A percentile compares a stretch with the other conserved stretches of the same genome.
Conservation (phyloP, 345 rosid genomes). For the Salix udensis region DNA sequence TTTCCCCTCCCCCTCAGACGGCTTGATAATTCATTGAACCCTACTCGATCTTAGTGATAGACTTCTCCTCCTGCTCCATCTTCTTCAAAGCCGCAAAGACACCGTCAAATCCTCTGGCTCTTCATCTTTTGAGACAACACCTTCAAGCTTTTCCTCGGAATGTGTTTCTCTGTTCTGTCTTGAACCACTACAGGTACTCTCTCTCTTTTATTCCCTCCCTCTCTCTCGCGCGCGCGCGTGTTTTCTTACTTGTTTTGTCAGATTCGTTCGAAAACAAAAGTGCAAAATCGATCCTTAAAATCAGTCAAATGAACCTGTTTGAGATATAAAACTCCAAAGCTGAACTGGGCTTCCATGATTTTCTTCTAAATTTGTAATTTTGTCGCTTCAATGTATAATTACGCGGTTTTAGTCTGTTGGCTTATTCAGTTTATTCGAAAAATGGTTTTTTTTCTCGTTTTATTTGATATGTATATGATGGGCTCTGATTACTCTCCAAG, state of each 20-base stretch:
- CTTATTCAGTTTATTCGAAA: background rate
- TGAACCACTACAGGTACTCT: slow-evolving; percentile 1
- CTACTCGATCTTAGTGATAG: background rate
- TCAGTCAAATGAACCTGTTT: too few relatives aligned
- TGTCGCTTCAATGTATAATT: background rate
- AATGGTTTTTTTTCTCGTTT: background rate
- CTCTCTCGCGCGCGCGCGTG: background rate
- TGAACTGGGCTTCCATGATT: background rate
- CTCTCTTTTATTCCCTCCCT: too few relatives aligned
- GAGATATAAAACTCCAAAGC: background rate
- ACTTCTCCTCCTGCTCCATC: background rate
- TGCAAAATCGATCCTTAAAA: too few relatives aligned
- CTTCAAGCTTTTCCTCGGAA: background rate
- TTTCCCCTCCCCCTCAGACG: background rate
- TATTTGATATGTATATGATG: background rate
- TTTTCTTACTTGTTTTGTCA: background rate
- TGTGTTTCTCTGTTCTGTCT: background rate
- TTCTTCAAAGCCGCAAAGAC: background rate
- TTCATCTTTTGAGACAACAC: background rate
- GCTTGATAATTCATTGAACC: background rate
- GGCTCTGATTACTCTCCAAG: background rate
- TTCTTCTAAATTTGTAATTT: background rate
- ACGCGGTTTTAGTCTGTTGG: background rate
- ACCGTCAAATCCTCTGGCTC: slow-evolving; percentile 5
- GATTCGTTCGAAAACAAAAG: too few relatives aligned